Evolutionary conservation across 192 early-diverging fungal species (phyloP).

Genomic region (Oehlia diaphana): DNA sequence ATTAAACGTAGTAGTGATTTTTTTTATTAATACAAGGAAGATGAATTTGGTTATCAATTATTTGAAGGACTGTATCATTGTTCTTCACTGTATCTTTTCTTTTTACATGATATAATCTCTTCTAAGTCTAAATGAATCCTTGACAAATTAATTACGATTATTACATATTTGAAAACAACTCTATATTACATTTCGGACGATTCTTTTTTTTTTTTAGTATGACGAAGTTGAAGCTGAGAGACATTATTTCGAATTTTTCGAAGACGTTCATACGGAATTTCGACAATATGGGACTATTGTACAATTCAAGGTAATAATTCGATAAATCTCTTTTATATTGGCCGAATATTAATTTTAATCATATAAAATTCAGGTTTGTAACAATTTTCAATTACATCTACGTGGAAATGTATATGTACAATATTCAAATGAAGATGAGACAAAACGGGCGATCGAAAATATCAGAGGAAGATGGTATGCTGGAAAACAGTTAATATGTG

Average conservation of each 20-base stretch:
- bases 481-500: slow-evolving; percentile 36
- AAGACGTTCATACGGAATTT: slow-evolving; percentile 45
- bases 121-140: slow-evolving; percentile 8
- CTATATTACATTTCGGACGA: slow-evolving; percentile 1
- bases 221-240: slow-evolving; percentile 39
- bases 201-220: slow-evolving; percentile 23
- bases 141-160: slow-evolving; percentile 2
- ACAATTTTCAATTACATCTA: slow-evolving; percentile 40
- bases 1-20: not conserved
- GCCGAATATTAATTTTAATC: not conserved
- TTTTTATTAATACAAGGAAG: not conserved
- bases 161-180: not conserved
- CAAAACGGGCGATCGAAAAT: slow-evolving; percentile 34
- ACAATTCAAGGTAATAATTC: slow-evolving; percentile 41
- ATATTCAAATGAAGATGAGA: slow-evolving; percentile 42
- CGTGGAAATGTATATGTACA: slow-evolving; percentile 52
- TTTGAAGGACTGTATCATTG: not conserved
- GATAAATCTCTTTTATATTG: not conserved
- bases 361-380: slow-evolving; percentile 35
- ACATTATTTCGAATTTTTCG: slow-evolving; percentile 46
- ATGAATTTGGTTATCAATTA: not conserved
- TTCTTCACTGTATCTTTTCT: not conserved
- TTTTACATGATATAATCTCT: not conserved
- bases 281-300: slow-evolving; percentile 36
- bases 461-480: slow-evolving; percentile 46